phyloP scores from a whole-genome alignment of 371 early-diverging fungal species.

The Mortierella sp. region DNA sequence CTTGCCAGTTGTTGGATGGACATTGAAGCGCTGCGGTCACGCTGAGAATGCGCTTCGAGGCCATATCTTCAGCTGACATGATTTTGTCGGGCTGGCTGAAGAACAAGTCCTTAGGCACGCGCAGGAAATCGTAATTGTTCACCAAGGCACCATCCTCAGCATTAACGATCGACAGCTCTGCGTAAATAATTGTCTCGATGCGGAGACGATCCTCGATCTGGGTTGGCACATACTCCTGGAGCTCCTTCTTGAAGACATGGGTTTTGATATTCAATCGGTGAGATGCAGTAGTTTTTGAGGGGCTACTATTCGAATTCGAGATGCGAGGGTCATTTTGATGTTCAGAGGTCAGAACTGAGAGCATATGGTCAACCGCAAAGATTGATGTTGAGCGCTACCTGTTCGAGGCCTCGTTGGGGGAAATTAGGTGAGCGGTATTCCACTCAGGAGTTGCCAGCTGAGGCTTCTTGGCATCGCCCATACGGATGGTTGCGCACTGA shows the following conservation, averaged over 20 bases:
- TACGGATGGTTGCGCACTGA: slow-evolving; percentile 2
- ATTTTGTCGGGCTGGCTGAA: slow-evolving; percentile 28
- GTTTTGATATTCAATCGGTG: slow-evolving; percentile 41
- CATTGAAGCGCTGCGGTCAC: slow-evolving; percentile 13
- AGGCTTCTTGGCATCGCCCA: slow-evolving; percentile 4
- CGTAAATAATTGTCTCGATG: slow-evolving; percentile 49
- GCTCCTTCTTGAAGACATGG: slow-evolving; percentile 47
- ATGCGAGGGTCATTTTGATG: neutral
- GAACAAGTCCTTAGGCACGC: slow-evolving; percentile 33
- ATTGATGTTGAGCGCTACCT: neutral
- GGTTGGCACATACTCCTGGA: slow-evolving; percentile 40
- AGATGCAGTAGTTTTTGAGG: neutral
- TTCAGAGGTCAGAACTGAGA: neutral
- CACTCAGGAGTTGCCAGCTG: slow-evolving; percentile 13
- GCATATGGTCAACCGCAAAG: too few species aligned
- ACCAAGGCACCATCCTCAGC: slow-evolving; percentile 16
- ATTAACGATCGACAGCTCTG: slow-evolving; percentile 32
- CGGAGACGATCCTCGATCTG: slow-evolving; percentile 40
- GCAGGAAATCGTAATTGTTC: slow-evolving; percentile 29
- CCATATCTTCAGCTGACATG: slow-evolving; percentile 29
- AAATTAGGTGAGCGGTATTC: slow-evolving; percentile 6
- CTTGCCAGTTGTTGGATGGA: slow-evolving; percentile 29
- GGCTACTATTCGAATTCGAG: neutral
- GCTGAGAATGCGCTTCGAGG: slow-evolving; percentile 25
- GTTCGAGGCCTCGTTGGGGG: neutral